These are phyloP conservation scores for Pterulicium gracile DNA, from an alignment of 1,284 basidiomycete genomes.

Conservation along the genomic window DNA sequence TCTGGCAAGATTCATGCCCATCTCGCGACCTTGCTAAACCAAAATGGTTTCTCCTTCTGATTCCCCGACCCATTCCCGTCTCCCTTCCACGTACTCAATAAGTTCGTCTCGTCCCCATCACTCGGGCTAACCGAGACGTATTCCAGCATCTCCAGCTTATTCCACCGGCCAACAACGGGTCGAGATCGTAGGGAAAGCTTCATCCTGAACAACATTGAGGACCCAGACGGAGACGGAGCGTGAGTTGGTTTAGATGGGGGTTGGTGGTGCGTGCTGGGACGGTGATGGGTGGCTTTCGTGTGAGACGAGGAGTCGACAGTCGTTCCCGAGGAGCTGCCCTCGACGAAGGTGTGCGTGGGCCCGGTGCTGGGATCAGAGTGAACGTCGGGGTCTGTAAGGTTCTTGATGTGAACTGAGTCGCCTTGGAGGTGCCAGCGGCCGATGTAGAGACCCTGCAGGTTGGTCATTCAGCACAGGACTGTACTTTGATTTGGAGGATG, in stretches of 20 bases:
- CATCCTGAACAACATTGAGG: constrained; percentile 63
- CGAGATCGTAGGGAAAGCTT: constrained; percentile 68
- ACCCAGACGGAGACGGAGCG: constrained; percentile 3
- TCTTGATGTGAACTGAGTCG: neutral
- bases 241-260: constrained; percentile 7
- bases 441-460: constrained; percentile 49
- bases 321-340: too few relatives aligned
- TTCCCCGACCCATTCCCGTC: constrained; percentile 43
- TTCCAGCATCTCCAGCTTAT: constrained; percentile 67
- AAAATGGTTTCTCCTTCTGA: constrained; percentile 82
- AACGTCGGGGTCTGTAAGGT: neutral
- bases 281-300: constrained; percentile 37
- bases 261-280: constrained; percentile 16
- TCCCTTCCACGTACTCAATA: neutral
- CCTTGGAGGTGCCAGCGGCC: constrained; percentile 55
- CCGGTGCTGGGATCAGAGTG: neutral
- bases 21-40: constrained; percentile 73
- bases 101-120: constrained; percentile 52
- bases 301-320: constrained; percentile 54
- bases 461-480: too few relatives aligned
- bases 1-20: neutral
- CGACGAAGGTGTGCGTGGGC: too few relatives aligned
- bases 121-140: constrained; percentile 70
- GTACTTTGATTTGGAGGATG: too few relatives aligned
- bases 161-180: constrained; percentile 72